Evolutionary conservation across 2,329 filamentous ascomycete genomes (phyloP), one percentile per base, ranked within the genome.

Genomic region (Epichloe gansuensis): DNA sequence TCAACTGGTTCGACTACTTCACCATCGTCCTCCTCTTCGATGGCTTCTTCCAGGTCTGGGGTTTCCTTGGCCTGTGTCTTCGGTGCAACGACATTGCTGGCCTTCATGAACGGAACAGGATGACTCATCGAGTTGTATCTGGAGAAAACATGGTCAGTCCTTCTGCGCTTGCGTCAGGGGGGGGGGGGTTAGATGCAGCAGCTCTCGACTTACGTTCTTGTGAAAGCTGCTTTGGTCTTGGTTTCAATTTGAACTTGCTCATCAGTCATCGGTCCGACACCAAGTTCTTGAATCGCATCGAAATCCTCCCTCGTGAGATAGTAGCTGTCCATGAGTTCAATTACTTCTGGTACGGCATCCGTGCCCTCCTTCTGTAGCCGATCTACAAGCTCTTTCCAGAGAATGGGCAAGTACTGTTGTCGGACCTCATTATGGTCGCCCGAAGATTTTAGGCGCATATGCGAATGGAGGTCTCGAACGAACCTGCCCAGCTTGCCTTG

Each of bases 251-350:
- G 85, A 58, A 94, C 76, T 1, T 72, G 73, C 17, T 84, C 82
- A 67, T 90, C 82, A 56, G 84, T 77, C 76, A 95, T 90, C 1
- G 83, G 80, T 4, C 91, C 93, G 13, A 98, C 80, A 6, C 90
- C 91, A 25, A 98, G 78, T 69, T 98, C 93, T 65, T 89, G 76
- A 60, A 98, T 89, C 9, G 84, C 85, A 64, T 98, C 93, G 67
- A 91, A 95, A 65, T 98, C 93, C 25, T 98, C 93, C 56, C 86
- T 85, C 0, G 93, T 97, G 53, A 98, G 74, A 67, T 85, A 98
- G 69, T 98, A 98, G 64, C 85, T 89, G 64, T 98, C 93, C 93
- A 98, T 97, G 51, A 96, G 75, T 51, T 93, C 81, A 62, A 98
- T 98, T 51, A 96, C 84, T 2, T 87, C 84, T 1, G 80, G 76